Evolutionary conservation across 1,284 basidiomycete genomes (phyloP).

Genomic region (Marasmius fiardii): DNA sequence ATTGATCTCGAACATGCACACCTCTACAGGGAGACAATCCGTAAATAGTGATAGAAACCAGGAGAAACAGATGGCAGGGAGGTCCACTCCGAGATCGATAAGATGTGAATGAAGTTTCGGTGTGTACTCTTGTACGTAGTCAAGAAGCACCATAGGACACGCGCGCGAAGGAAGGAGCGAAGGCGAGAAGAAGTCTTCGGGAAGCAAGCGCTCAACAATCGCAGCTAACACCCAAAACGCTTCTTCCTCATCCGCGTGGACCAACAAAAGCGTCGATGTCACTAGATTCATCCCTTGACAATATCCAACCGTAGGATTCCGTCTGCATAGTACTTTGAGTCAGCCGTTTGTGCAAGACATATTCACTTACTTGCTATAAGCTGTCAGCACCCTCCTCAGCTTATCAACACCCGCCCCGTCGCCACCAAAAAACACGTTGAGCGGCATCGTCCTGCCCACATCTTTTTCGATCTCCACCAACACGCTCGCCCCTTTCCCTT

Average conservation of each 20-base stretch:
- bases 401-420: constrained; percentile 94
- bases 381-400: constrained; percentile 82
- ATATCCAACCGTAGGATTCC: constrained; percentile 84
- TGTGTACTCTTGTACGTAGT: constrained; percentile 77
- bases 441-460: constrained; percentile 89
- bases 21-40: constrained; percentile 94
- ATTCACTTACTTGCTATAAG: constrained; percentile 79
- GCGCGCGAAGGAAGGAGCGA: constrained; percentile 86
- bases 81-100: constrained; percentile 78
- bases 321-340: constrained; percentile 37
- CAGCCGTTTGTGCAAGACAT: not conserved
- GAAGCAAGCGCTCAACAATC: constrained; percentile 84
- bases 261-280: constrained; percentile 89
- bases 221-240: constrained; percentile 95
- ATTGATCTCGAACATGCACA: constrained; percentile 29
- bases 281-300: constrained; percentile 96
- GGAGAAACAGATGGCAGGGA: constrained; percentile 94
- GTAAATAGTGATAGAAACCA: constrained; percentile 98
- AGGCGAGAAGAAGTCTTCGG: constrained; percentile 82
- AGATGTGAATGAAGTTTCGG: constrained; percentile 81
- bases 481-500: constrained; percentile 45
- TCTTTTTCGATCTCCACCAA: constrained; percentile 93
- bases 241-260: constrained; percentile 92
- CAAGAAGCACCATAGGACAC: constrained; percentile 87
- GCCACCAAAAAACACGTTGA: constrained; percentile 96